phyloP scores from a whole-genome alignment of 2,329 filamentous ascomycete species.

The Alternaria sp. region DNA sequence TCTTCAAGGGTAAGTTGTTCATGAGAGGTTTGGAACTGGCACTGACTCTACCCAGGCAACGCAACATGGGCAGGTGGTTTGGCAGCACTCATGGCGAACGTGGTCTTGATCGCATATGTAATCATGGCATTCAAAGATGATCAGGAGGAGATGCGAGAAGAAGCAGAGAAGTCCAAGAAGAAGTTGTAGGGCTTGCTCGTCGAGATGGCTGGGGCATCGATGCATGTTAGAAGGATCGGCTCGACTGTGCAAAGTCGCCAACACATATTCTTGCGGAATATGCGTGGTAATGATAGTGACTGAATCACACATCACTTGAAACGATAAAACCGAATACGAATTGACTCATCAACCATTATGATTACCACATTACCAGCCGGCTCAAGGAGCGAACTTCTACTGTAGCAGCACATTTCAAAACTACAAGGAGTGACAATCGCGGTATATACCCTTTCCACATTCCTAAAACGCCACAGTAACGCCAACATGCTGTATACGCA shows the following conservation, averaged over 20 bases:
- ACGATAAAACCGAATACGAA: neutral
- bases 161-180: conserved; percentile 53
- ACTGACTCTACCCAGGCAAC: conserved; percentile 67
- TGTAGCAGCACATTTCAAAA: conserved; percentile 16
- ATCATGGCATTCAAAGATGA: conserved; percentile 92
- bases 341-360: conserved; percentile 27
- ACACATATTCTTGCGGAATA: neutral
- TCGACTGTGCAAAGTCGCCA: neutral
- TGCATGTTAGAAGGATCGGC: neutral
- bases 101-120: conserved; percentile 89
- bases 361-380: conserved; percentile 32
- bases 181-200: conserved; percentile 23
- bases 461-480: conserved; percentile 18
- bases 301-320: neutral
- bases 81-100: conserved; percentile 88
- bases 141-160: conserved; percentile 57
- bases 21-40: neutral
- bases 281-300: neutral
- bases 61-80: conserved; percentile 83
- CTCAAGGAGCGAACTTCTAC: conserved; percentile 8
- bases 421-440: conserved; percentile 25
- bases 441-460: conserved; percentile 6
- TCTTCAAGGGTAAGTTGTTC: conserved; percentile 73
- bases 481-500: conserved; percentile 12
- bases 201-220: neutral